Evolutionary conservation across 176 grass and related monocot species (phyloP).

Genomic region (Oryza glumipatula): DNA sequence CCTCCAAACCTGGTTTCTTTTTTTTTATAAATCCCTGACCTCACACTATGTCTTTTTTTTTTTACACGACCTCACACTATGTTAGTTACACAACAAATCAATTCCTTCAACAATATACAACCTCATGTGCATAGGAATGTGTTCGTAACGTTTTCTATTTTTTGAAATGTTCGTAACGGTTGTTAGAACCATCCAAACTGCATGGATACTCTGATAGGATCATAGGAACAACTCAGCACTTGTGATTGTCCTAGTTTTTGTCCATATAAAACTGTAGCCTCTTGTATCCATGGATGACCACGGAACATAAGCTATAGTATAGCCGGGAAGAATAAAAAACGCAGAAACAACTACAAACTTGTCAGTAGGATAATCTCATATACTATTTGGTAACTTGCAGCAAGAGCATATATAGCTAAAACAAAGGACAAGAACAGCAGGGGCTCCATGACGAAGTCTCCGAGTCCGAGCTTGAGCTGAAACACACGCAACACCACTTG

Average conservation of each 20-base stretch:
- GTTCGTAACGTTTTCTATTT: too few species aligned
- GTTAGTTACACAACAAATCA: not conserved
- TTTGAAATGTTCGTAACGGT: not conserved
- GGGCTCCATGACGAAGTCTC: too few species aligned
- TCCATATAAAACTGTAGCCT: not conserved
- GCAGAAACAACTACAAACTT: not conserved
- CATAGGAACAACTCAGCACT: not conserved
- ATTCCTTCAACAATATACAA: not conserved
- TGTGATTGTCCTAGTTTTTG: not conserved
- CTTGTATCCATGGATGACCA: not conserved
- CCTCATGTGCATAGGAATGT: not conserved
- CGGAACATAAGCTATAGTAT: not conserved
- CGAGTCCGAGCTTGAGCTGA: not conserved
- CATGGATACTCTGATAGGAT: not conserved
- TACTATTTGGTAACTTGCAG: not conserved
- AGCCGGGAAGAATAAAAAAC: not conserved
- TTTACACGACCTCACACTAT: too few species aligned
- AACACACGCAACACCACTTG: not conserved
- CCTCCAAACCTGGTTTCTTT: too few species aligned
- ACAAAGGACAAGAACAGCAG: not conserved
- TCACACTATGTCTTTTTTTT: too few species aligned
- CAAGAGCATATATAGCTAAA: not conserved
- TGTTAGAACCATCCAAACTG: not conserved
- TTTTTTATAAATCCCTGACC: too few species aligned
- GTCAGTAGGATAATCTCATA: not conserved